Evolutionary conservation across 2,329 filamentous ascomycete species (phyloP).

Genomic region (Elsinoe ampelina): DNA sequence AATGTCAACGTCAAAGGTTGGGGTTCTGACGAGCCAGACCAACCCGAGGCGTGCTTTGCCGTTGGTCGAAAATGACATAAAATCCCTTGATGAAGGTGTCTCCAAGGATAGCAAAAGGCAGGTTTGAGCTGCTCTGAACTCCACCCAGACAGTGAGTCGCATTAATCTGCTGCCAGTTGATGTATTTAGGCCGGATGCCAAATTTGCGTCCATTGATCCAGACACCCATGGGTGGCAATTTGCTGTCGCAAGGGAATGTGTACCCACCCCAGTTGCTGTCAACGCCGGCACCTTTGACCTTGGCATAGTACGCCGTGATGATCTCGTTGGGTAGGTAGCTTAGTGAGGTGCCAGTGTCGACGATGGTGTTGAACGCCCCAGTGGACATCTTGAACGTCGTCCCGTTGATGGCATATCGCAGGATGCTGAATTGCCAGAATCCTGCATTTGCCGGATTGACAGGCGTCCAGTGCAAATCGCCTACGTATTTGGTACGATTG

Average conservation of each 20-base stretch:
- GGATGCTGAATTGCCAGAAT: slow-evolving; percentile 20
- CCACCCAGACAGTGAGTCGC: slow-evolving; percentile 7
- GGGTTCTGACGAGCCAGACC: slow-evolving; percentile 1
- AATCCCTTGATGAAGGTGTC: slow-evolving; percentile 48
- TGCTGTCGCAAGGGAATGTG: slow-evolving; percentile 11
- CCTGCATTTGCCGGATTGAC: background rate
- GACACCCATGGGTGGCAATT: slow-evolving; percentile 5
- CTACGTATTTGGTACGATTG: slow-evolving; percentile 13
- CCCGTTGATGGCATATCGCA: slow-evolving; percentile 33
- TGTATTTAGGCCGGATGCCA: background rate
- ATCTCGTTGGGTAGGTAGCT: slow-evolving; percentile 33
- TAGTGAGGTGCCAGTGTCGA: slow-evolving; percentile 34
- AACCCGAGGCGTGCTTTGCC: background rate
- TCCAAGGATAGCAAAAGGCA: slow-evolving; percentile 48
- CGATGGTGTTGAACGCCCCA: slow-evolving; percentile 26
- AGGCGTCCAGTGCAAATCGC: slow-evolving; percentile 9
- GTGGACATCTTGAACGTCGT: slow-evolving; percentile 16
- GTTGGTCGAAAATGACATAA: slow-evolving; percentile 45
- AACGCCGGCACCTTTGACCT: slow-evolving; percentile 17
- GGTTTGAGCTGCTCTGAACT: slow-evolving; percentile 35
- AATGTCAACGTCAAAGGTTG: background rate
- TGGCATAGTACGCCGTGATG: slow-evolving; percentile 18
- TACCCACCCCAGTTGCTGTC: slow-evolving; percentile 17
- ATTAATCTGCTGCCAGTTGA: slow-evolving; percentile 8
- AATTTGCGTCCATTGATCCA: slow-evolving; percentile 24